Conservation (phyloP, 2,329 filamentous ascomycete genomes). For the Colletotrichum lini region DNA sequence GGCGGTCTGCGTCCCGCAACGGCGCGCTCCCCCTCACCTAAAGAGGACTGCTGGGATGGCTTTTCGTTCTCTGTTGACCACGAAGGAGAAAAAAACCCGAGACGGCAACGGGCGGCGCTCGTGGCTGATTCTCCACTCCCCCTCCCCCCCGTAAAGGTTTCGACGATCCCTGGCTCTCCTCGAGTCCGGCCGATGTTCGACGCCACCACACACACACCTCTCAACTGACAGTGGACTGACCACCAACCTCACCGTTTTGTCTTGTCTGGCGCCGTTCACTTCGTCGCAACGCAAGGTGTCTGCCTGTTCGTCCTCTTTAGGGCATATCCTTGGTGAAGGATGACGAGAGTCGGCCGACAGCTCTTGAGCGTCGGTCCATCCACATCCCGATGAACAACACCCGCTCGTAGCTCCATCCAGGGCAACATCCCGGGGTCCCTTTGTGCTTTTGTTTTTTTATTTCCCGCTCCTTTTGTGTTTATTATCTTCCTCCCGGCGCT, state of each 20-base stretch:
- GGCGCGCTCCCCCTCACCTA: not conserved
- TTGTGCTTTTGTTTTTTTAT: not conserved
- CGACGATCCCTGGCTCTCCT: constrained; percentile 23
- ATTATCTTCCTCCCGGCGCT: no score
- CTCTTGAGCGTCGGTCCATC: constrained; percentile 19
- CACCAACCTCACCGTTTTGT: constrained; percentile 17
- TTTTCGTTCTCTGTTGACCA: not conserved
- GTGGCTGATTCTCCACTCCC: constrained; percentile 31
- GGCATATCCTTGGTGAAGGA: constrained; percentile 12
- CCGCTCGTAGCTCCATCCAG: constrained; percentile 1
- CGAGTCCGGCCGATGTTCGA: not conserved
- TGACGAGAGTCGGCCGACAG: constrained; percentile 31
- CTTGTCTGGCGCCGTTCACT: constrained; percentile 8
- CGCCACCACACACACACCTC: no score
- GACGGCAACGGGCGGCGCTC: constrained; percentile 24
- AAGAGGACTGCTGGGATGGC: not conserved
- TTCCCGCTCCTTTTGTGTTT: not conserved
- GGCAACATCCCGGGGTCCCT: not conserved
- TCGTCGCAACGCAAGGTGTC: constrained; percentile 9
- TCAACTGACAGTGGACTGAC: no score
- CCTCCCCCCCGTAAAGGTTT: constrained; percentile 5
- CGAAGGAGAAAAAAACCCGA: constrained; percentile 13
- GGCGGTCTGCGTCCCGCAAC: constrained; percentile 24
- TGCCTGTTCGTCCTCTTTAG: not conserved
- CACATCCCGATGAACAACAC: constrained; percentile 11